These are phyloP conservation scores for Meira nashicola DNA, from an alignment of 1,284 basidiomycete genomes.

Conservation along the genomic window DNA sequence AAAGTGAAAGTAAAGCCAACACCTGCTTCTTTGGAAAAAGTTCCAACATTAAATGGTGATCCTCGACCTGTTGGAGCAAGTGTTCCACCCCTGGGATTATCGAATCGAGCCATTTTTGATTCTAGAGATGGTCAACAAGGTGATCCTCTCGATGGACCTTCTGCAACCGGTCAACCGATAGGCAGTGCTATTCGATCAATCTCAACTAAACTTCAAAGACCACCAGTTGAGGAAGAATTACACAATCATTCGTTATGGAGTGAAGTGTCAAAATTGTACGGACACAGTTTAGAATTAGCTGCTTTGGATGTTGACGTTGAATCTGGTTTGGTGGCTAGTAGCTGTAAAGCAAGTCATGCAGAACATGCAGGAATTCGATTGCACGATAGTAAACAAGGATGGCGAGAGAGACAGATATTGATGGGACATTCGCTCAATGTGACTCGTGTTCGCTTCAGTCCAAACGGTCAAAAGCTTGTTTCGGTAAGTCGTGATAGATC, in stretches of 20 bases:
- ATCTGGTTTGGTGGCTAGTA: slow-evolving; percentile 74
- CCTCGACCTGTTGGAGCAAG: slow-evolving; percentile 33
- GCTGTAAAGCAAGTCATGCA: slow-evolving; percentile 77
- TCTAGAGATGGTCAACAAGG: neutral
- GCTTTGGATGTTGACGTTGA: slow-evolving; percentile 40
- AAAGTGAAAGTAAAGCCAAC: neutral
- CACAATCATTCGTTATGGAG: slow-evolving; percentile 88
- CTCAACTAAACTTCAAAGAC: slow-evolving; percentile 20
- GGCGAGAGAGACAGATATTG: slow-evolving; percentile 63
- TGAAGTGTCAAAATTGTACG: slow-evolving; percentile 91
- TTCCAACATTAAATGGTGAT: slow-evolving; percentile 5
- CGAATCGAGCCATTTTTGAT: slow-evolving; percentile 44
- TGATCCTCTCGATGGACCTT: neutral
- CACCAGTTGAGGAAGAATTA: slow-evolving; percentile 62
- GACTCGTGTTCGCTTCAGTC: slow-evolving; percentile 81
- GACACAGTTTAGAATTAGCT: slow-evolving; percentile 90
- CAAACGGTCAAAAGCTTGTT: slow-evolving; percentile 71
- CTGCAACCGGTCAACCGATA: slow-evolving; percentile 14
- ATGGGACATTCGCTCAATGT: slow-evolving; percentile 83
- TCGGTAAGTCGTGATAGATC: slow-evolving; percentile 85
- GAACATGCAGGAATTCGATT: slow-evolving; percentile 87
- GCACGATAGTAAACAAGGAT: slow-evolving; percentile 63
- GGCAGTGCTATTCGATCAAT: slow-evolving; percentile 15
- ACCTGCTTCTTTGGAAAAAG: neutral
- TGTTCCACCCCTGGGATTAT: slow-evolving; percentile 47